Conservation (phyloP, 306 rosid species). For the Datisca glomerata region DNA sequence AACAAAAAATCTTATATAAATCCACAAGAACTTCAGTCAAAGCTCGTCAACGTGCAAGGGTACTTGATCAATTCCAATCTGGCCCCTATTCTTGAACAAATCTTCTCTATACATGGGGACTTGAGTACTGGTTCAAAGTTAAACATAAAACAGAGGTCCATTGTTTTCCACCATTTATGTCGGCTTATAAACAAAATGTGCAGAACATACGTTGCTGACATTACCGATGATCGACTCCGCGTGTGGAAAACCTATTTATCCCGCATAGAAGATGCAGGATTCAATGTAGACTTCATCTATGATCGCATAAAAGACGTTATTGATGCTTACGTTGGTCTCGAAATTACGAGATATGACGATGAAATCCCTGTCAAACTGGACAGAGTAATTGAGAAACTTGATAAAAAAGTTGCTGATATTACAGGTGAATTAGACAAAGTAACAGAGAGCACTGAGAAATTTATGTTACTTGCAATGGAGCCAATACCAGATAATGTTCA, state of each 20-base stretch:
- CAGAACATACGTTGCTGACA: neutral
- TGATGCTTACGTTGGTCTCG: neutral
- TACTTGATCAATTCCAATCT: too few species aligned
- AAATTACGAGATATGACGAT: neutral
- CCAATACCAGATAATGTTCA: too few species aligned
- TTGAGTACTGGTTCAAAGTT: too few species aligned
- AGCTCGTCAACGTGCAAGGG: too few species aligned
- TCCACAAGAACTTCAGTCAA: too few species aligned
- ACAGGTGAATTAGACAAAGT: too few species aligned
- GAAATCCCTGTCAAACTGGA: neutral
- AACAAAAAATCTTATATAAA: too few species aligned
- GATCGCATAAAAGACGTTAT: neutral
- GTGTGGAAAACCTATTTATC: neutral
- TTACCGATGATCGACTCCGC: neutral
- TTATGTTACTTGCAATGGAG: too few species aligned
- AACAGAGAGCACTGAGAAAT: too few species aligned
- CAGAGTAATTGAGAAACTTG: neutral
- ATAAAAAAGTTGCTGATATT: slow-evolving; percentile 16
- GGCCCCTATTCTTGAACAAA: too few species aligned
- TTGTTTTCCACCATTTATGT: neutral
- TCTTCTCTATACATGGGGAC: neutral
- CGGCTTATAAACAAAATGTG: neutral
- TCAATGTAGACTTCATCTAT: neutral
- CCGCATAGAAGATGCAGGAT: neutral
- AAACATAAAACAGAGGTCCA: too few species aligned